Conservation (phyloP, 768 basidiomycete genomes). For the Phanerochaete sordida region DNA sequence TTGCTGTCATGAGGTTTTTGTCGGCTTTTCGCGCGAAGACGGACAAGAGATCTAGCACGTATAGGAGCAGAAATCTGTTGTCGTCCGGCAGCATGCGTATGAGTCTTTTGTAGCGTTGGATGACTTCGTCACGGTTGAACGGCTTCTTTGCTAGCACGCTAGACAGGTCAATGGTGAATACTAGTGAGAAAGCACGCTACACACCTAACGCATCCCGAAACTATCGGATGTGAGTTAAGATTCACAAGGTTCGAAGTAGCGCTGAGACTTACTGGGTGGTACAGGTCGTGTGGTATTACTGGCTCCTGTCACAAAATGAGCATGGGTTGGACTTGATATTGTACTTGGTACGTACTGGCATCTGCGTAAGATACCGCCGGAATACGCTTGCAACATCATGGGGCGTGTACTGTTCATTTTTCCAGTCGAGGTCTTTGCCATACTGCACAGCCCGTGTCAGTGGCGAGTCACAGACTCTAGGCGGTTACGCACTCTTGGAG, state of each 20-base stretch:
- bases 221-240: slow-evolving; percentile 34
- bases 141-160: slow-evolving; percentile 55
- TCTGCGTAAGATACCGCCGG: slow-evolving; percentile 90
- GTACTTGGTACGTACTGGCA: slow-evolving; percentile 69
- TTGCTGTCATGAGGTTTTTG: slow-evolving; percentile 93
- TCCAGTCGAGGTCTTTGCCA: slow-evolving; percentile 93
- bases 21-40: slow-evolving; percentile 91
- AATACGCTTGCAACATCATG: slow-evolving; percentile 98
- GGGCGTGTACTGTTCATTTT: slow-evolving; percentile 77
- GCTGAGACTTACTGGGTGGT: slow-evolving; percentile 65
- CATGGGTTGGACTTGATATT: background rate
- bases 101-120: slow-evolving; percentile 77
- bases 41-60: slow-evolving; percentile 92
- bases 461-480: background rate
- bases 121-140: slow-evolving; percentile 66
- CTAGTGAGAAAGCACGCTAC: slow-evolving; percentile 15
- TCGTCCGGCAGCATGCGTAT: slow-evolving; percentile 82
- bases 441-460: slow-evolving; percentile 49
- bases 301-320: slow-evolving; percentile 62
- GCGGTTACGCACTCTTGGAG: slow-evolving; percentile 65
- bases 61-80: slow-evolving; percentile 95
- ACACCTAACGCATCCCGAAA: slow-evolving; percentile 78
- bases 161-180: slow-evolving; percentile 8
- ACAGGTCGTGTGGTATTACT: slow-evolving; percentile 89
- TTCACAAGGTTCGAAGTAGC: slow-evolving; percentile 6